Base-by-base conservation (phyloP, 345 rosid species). In the Bruguiera gymnorhiza region DNA sequence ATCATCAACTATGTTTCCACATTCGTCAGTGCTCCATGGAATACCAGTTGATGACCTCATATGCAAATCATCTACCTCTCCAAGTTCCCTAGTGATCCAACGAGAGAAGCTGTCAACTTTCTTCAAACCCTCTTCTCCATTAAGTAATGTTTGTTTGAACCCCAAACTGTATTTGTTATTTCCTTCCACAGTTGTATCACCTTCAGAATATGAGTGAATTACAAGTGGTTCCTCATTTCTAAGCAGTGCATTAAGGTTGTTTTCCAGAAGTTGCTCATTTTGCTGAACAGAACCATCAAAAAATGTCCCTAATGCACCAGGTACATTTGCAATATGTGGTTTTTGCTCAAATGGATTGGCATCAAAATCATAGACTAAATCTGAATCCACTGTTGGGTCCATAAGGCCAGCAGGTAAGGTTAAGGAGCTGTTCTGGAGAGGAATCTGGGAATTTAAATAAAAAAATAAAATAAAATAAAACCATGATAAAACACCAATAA, bases 21-120 rank as follows among this genome's bases (percentile, higher is more conserved):
- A 82, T 19, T 90, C 97, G 64, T 78, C 91, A 39, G 86, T 50
- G 75, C 76, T 81, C 98, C 98, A 93, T 70, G 86, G 75, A 74
- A 90, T 65, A 70, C 90, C 85, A 70, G 84, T 77, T 36, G 92
- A 80, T 68, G 96, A 86, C 71, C 85, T 88, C 90, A 87, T 81
- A 59, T 84, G 87, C 76, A 90, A 69, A 82, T 89, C 85, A 81
- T 85, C 96, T 57, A 88, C 92, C 61, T 88, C 98, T 34, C 78
- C 92, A 63, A 93, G 88, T 78, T 90, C 98, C 82, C 80, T 87
- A 62, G 83, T 77, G 53, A 85, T 75, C 98, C 98, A 90, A 34
- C 96, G 84, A 69, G 96, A 87, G 73, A 93, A 93, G 81, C 98
- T 93, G 69, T 93, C 98, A 55, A 89, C 97, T 73, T 93, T 90